phyloP scores from a whole-genome alignment of 225 moss, liverwort and hornwort genomes.

The Physcomitrium patens region DNA sequence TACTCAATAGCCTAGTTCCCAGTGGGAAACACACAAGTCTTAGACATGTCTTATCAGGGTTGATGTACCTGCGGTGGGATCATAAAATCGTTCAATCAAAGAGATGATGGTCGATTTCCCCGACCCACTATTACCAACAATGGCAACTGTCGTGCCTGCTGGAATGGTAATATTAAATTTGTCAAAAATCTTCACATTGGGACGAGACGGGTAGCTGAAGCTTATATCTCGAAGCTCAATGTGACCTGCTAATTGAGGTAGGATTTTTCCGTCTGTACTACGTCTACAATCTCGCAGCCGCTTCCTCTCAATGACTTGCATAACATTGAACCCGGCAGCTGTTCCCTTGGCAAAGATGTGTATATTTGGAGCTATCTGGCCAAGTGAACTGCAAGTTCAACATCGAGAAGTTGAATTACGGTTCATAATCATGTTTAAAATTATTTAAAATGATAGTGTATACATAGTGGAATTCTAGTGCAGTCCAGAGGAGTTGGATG shows the following conservation, averaged over 20 bases:
- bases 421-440: conserved; percentile 5
- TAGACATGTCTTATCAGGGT: background rate
- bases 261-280: conserved; percentile 54
- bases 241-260: conserved; percentile 68
- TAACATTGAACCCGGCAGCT: conserved; percentile 78
- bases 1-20: too few species aligned
- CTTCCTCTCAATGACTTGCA: conserved; percentile 81
- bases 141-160: conserved; percentile 78
- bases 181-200: conserved; percentile 77
- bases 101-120: conserved; percentile 62
- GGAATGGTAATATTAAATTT: conserved; percentile 75
- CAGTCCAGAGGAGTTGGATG: background rate
- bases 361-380: conserved; percentile 85
- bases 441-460: background rate
- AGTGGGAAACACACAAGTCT: too few species aligned
- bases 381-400: conserved; percentile 62
- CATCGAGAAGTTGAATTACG: conserved; percentile 19
- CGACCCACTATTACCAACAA: conserved; percentile 87
- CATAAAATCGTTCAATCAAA: conserved; percentile 64
- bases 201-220: conserved; percentile 94
- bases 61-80: conserved; percentile 52
- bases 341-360: conserved; percentile 86
- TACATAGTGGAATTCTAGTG: background rate
- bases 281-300: conserved; percentile 61
- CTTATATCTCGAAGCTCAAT: conserved; percentile 77